Base-by-base conservation (phyloP, 495 filamentous ascomycete genomes). In the Astrothelium subdiscretum region DNA sequence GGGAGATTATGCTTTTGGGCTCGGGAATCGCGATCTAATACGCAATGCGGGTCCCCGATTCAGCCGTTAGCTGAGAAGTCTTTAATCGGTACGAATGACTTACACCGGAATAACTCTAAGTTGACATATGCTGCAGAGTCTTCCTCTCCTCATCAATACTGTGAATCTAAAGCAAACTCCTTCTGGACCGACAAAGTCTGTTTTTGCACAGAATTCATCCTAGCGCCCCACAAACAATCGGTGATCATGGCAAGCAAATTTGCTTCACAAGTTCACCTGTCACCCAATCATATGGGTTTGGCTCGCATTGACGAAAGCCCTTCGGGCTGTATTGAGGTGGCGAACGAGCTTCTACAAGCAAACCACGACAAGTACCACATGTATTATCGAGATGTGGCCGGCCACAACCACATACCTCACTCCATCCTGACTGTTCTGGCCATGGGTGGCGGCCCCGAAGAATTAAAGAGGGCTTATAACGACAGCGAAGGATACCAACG, bases 401-500 rank as follows among this genome's bases (percentile, higher is more conserved):
- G 63, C 0, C 63, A 65, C 15, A 54, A 54, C 24, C 48, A 54
- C 29, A 54, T 29, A 8, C 22, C 24, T 8, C 48, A 54, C 24
- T 54, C 48, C 11, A 29, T 54, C 3, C 48, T 54, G 5, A 54
- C 48, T 11, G 48, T 54, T 5, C 48, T 54, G 24, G 48, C 48
- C 24, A 54, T 29, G 24, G 48, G 48, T 8, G 48, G 48, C 24
- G 58, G 58, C 58, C 24, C 48, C 22, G 29, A 29, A 2, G 48
- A 54, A 2, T 54, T 78, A 4, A 62, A 71, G 27, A 43, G 59
- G 24, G 67, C 67, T 0, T 77, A 70, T 52, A 61, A 71, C 43
- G 64, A 73, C 24, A 68, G 65, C n/a, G 54, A 44, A 2, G 59
- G 44, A 5, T 67, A 65, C 18, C 75, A 77, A 60, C 66, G 66